Base-by-base conservation (phyloP, 1,284 basidiomycete species). In the Cutaneotrichosporon sp. region DNA sequence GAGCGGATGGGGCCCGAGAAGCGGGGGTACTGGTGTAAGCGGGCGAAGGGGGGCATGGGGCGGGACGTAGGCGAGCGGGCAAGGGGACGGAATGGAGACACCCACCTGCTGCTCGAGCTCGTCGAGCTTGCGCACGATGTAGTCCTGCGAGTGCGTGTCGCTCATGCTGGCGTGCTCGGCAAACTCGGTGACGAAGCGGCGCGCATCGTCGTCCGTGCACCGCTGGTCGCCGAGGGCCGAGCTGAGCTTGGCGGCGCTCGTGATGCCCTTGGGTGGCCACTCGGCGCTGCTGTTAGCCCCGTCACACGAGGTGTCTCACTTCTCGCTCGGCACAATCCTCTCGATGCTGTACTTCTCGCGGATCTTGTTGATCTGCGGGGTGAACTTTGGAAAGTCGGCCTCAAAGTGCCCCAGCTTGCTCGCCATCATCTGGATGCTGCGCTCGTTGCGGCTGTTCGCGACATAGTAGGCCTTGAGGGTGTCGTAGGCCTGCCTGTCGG, bases 31-130 rank as follows among this genome's bases (percentile, higher is more conserved):
- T 53, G 34, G 22, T 10, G 51, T 53, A 4, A 53, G n/a, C n/a
- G n/a, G n/a, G n/a, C n/a, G 47, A 14, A n/a, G 47, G 13, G 14
- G 16, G 16, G 22, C 4, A 38, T 38, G 36, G 45, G 22, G n/a
- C n/a, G n/a, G n/a, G n/a, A n/a, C n/a, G n/a, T n/a, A n/a, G n/a
- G n/a, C n/a, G n/a, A n/a, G n/a, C n/a, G n/a, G 36, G 16, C 36
- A n/a, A 46, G 4, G 20, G n/a, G 9, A 22, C n/a, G 7, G 10
- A 22, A 45, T 6, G 20, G 20, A 45, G 20, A 13, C 7, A 38
- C 51, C 13, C 34, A 53, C 51, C 51, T 53, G 51, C 51, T 53
- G 51, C 51, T 53, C 51, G 34, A 53, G 51, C 22, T 53, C 51
- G 51, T 53, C 51, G 34, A 53, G 51, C 33, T 38, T 53, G 22